Evolutionary conservation across 805 yeast species (phyloP).

Genomic region (Monosporozyma solicola): DNA sequence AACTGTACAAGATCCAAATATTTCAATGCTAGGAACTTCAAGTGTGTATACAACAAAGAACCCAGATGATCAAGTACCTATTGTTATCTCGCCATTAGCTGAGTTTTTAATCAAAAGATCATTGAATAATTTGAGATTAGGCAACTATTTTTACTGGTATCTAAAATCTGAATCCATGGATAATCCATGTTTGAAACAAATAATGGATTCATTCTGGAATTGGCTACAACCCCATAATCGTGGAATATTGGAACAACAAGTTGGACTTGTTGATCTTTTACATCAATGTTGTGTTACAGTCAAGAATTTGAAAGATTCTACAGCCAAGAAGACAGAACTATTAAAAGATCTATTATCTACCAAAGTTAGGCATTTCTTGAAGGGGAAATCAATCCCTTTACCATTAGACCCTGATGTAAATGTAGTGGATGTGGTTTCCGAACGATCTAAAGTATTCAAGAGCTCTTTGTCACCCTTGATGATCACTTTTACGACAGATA

Average conservation of each 20-base stretch:
- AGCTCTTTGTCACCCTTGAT: slow-evolving; percentile 85
- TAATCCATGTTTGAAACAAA: slow-evolving; percentile 40
- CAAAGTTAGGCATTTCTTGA: slow-evolving; percentile 34
- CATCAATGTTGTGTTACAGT: slow-evolving; percentile 57
- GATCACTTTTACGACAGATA: slow-evolving; percentile 57
- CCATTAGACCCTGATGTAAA: slow-evolving; percentile 78
- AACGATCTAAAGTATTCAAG: slow-evolving; percentile 79
- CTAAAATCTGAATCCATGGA: slow-evolving; percentile 82
- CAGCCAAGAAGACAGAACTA: slow-evolving; percentile 64
- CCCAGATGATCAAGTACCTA: slow-evolving; percentile 13
- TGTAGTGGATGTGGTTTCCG: slow-evolving; percentile 69
- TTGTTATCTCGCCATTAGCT: slow-evolving; percentile 51
- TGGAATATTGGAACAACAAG: slow-evolving; percentile 44
- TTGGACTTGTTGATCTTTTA: slow-evolving; percentile 56
- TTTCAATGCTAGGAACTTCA: background rate
- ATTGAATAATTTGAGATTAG: slow-evolving; percentile 52
- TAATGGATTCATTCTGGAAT: slow-evolving; percentile 38
- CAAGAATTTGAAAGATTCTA: slow-evolving; percentile 61
- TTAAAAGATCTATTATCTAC: slow-evolving; percentile 40
- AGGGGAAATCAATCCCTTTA: slow-evolving; percentile 46
- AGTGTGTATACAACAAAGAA: background rate
- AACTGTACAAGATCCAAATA: slow-evolving; percentile 6
- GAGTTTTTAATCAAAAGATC: slow-evolving; percentile 70
- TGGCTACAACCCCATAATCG: slow-evolving; percentile 22
- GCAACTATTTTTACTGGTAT: slow-evolving; percentile 87